phyloP scores from a whole-genome alignment of 2,329 filamentous ascomycete species.

The Aspergillus sp. region DNA sequence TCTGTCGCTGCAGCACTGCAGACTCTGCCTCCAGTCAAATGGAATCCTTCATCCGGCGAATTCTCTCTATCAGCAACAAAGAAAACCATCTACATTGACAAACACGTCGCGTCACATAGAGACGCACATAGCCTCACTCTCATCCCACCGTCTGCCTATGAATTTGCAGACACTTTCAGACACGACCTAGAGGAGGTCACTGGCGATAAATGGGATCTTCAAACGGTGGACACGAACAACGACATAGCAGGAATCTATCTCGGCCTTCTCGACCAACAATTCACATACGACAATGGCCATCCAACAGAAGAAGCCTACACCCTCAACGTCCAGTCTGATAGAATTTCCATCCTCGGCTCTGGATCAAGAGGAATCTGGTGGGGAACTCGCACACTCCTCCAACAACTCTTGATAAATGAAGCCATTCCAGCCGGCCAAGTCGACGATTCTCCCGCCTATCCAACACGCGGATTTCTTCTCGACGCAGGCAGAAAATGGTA shows the following conservation, averaged over 20 bases:
- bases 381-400: conserved; percentile 53
- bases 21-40: conserved; percentile 32
- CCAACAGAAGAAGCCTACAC: conserved; percentile 49
- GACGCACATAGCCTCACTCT: conserved; percentile 47
- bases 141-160: conserved; percentile 47
- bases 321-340: conserved; percentile 31
- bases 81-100: conserved; percentile 34
- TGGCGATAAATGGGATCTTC: conserved; percentile 38
- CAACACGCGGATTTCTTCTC: conserved; percentile 47
- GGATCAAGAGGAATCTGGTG: conserved; percentile 55
- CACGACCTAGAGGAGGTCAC: conserved; percentile 42
- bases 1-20: conserved; percentile 29
- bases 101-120: conserved; percentile 30
- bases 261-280: conserved; percentile 18
- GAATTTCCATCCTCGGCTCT: conserved; percentile 47
- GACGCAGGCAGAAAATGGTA: conserved; percentile 56
- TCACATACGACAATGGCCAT: conserved; percentile 46
- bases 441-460: conserved; percentile 49
- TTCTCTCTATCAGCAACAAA: conserved; percentile 11
- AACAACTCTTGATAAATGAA: conserved; percentile 42
- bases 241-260: conserved; percentile 41
- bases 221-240: conserved; percentile 30
- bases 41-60: conserved; percentile 22
- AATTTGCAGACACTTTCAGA: conserved; percentile 46
- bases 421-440: conserved; percentile 40